Evolutionary conservation across 768 basidiomycete species (phyloP), one percentile per base, ranked within the genome.

Genomic region (Rhizopogon vulgaris): DNA sequence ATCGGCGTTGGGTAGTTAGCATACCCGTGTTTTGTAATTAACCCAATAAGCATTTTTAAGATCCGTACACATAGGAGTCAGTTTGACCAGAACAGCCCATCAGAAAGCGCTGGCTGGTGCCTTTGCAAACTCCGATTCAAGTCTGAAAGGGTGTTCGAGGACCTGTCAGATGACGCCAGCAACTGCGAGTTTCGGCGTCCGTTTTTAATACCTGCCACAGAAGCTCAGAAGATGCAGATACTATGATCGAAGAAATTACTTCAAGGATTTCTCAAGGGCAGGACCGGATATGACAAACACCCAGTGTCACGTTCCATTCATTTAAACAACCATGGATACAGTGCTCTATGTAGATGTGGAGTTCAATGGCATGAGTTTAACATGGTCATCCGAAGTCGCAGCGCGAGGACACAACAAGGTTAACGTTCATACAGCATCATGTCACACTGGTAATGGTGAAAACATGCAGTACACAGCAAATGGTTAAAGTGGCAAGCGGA

Each of bases 61-160:
- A 32, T 18, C 43, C 45, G 45, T 22, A 22, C 18, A 34, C 22
- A 46, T 46, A 46, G 45, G 45, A 46, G 45, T 6, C 9, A 22
- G 18, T 32, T 22, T 7, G n/a, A 38, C 37, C 32, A 14, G 8
- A 34, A 46, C 8, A 6, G 30, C 18, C 43, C 30, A 46, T 43
- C 41, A 43, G n/a, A 43, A 17, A 43, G 41, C 41, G 41, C 41
- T 43, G 18, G 18, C 14, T 46, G 14, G 43, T 45, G 43, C 42
- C 42, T 45, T 45, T 32, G 17, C 17, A 18, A 45, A 12, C 43
- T 45, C 43, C 43, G 28, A 18, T 45, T 12, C 17, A 45, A 45
- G 12, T 14, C 18, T 48, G 52, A 62, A 48, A 34, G 58, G 52
- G 56, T 66, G 55, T 58, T 48, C 55, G 64, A 53, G 64, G 66